A percentile compares a stretch with the other conserved stretches of the same genome.
Evolutionary conservation across 129 eudicot species (phyloP).

Genomic region (Flaveria trinervia): DNA sequence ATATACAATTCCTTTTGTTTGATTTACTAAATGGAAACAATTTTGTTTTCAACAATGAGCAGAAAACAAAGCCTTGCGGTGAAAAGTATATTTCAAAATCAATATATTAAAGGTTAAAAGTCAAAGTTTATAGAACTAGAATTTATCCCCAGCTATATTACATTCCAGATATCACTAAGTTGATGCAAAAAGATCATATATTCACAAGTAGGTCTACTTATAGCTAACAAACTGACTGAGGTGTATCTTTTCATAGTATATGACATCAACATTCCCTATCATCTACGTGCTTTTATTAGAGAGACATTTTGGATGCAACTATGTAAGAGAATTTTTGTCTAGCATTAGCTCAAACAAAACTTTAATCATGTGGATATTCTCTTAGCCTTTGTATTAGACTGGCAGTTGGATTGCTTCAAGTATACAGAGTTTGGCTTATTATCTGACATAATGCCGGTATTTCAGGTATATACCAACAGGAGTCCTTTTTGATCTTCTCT

Average conservation of each 20-base stretch:
- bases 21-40: neutral
- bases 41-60: neutral
- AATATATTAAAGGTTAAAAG: neutral
- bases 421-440: neutral
- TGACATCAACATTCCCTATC: neutral
- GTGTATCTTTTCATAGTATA: neutral
- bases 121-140: neutral
- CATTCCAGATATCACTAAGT: neutral
- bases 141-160: neutral
- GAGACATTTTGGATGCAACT: neutral
- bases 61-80: neutral
- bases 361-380: neutral
- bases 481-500: constrained; percentile 93
- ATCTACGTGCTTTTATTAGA: constrained; percentile 7
- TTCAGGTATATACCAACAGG: constrained; percentile 97
- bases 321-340: neutral
- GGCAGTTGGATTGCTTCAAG: constrained; percentile 11
- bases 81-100: neutral
- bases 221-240: neutral
- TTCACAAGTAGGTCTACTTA: neutral
- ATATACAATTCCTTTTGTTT: neutral
- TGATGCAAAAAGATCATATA: neutral
- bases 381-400: neutral
- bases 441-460: constrained; percentile 17
- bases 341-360: neutral